Evolutionary conservation across 2,329 filamentous ascomycete species (phyloP), one percentile per base, ranked within the genome.

Genomic region (Stagonosporopsis tanaceti): DNA sequence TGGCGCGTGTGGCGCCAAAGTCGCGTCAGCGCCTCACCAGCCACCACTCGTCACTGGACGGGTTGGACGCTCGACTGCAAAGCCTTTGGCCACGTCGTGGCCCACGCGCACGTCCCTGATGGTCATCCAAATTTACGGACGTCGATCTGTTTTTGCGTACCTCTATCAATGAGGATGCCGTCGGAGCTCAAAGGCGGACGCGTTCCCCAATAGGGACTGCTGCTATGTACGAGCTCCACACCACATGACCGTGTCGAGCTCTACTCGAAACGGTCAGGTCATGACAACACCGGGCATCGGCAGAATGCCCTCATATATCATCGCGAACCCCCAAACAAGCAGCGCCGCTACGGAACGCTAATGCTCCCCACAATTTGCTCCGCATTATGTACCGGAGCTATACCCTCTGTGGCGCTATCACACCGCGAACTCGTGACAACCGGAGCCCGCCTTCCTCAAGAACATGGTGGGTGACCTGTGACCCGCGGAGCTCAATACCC

Each of bases 351-450:
- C 42, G 22, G 37, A 32, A 44, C 57, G 47, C 62, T 60, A 62
- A 57, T 44, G 50, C 50, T 60, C 57, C 58, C 66, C 66, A 53
- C 60, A 68, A 62, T 56, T 56, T 42, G 41, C 56, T 40, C 46
- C 28, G 30, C 40, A 60, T 37, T 53, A 60, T 55, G 8, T 14
- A 25, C 50, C 52, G 34, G 44, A 53, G 38, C 62, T 59, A 40
- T 59, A 57, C 15, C 37, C 25, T 35, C 32, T 55, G 28, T 50
- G 32, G 56, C 48, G 47, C 47, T 47, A 47, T 38, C 57, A 51
- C 30, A 51, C 34, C 15, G 15, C 53, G 44, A 50, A 59, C 58
- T 60, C 58, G 60, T 66, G 59, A 62, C 55, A 53, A 6, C 37
- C 41, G 28, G 38, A 46, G 42, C 30, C 34, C 35, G 35, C 20